These are phyloP conservation scores for Condylostoma magnum DNA, from an alignment of 169 alveolate genomes.

Conservation along the genomic window DNA sequence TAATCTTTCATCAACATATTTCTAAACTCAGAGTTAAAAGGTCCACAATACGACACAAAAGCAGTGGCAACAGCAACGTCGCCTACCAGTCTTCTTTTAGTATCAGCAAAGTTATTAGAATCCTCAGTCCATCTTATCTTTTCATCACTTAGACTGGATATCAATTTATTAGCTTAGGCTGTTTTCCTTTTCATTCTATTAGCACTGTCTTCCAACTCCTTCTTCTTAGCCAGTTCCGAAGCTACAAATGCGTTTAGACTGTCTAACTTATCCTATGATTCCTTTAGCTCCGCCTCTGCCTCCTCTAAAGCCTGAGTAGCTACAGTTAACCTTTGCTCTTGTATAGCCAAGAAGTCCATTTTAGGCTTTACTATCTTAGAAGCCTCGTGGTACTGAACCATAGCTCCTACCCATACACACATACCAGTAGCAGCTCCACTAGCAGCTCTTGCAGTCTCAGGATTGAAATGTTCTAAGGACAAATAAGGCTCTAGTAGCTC, in stretches of 20 bases:
- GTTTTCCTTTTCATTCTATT: constrained; percentile 90
- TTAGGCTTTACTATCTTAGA: constrained; percentile 96
- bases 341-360: constrained; percentile 88
- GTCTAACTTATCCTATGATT: constrained; percentile 84
- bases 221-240: constrained; percentile 86
- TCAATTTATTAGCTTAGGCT: constrained; percentile 93
- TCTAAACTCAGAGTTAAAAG: constrained; percentile 95
- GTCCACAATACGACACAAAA: constrained; percentile 93
- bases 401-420: constrained; percentile 93
- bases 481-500: constrained; percentile 93
- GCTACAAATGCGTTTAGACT: constrained; percentile 87
- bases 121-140: constrained; percentile 93
- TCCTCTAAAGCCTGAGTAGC: constrained; percentile 89
- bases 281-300: constrained; percentile 88
- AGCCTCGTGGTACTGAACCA: constrained; percentile 92
- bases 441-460: constrained; percentile 76
- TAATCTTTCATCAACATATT: constrained; percentile 83
- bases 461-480: constrained; percentile 86
- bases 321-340: constrained; percentile 87
- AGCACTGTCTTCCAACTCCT: constrained; percentile 89
- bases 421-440: constrained; percentile 83
- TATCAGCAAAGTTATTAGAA: constrained; percentile 88
- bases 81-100: constrained; percentile 90
- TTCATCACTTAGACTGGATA: constrained; percentile 93
- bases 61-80: constrained; percentile 93